phyloP scores from a whole-genome alignment of 176 grass and related monocot species.

The Tuctoria greenei region DNA sequence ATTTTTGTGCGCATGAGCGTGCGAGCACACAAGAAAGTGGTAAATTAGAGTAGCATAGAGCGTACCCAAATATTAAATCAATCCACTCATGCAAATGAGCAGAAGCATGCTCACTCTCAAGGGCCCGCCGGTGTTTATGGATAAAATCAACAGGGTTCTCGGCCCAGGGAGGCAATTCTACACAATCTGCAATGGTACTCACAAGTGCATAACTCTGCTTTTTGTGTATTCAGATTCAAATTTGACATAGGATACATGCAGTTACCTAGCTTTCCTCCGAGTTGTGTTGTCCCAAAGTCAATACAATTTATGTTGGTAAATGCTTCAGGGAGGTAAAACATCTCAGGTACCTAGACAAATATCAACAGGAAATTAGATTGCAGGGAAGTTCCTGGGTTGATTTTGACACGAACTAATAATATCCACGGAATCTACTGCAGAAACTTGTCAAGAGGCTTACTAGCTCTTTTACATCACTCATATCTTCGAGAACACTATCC shows the following conservation, averaged over 20 bases:
- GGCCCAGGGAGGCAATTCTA: slow-evolving; percentile 93
- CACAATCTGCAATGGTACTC: slow-evolving; percentile 65
- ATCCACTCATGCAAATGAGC: slow-evolving; percentile 97
- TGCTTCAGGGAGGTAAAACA: slow-evolving; percentile 97
- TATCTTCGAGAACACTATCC: slow-evolving; percentile 95
- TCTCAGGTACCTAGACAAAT: slow-evolving; percentile 82
- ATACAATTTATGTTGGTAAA: slow-evolving; percentile 88
- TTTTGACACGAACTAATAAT: slow-evolving; percentile 16
- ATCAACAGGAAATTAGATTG: slow-evolving; percentile 39
- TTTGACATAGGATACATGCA: slow-evolving; percentile 9
- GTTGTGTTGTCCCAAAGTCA: slow-evolving; percentile 93
- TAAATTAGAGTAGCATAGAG: slow-evolving; percentile 23
- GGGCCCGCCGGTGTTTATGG: slow-evolving; percentile 92
- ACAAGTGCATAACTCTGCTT: slow-evolving; percentile 6
- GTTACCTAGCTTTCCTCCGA: slow-evolving; percentile 92
- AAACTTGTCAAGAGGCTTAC: slow-evolving; percentile 52
- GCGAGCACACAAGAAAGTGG: not conserved
- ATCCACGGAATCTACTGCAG: slow-evolving; percentile 21
- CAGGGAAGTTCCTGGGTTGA: slow-evolving; percentile 17
- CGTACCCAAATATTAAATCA: slow-evolving; percentile 93
- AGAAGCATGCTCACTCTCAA: slow-evolving; percentile 96
- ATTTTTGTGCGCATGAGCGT: not conserved
- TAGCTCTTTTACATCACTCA: slow-evolving; percentile 99
- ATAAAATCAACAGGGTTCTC: slow-evolving; percentile 94
- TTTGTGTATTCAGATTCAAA: slow-evolving; percentile 21